Conservation (phyloP, 306 rosid genomes). For the Astragalus membranaceus region DNA sequence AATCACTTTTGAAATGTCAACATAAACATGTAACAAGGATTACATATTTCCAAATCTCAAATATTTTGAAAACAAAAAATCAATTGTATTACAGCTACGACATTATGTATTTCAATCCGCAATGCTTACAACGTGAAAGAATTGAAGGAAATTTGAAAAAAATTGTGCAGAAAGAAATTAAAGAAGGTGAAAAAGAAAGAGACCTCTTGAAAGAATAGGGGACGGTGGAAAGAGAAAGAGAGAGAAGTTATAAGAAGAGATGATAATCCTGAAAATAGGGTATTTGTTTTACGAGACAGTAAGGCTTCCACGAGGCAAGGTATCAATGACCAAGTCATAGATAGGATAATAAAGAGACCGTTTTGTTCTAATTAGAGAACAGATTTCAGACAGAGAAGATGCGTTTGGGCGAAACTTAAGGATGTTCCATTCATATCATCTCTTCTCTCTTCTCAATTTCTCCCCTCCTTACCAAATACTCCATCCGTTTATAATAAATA, state of each 20-base stretch:
- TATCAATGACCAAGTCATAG: slow-evolving; percentile 33
- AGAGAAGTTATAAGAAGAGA: slow-evolving; percentile 25
- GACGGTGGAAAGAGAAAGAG: slow-evolving; percentile 3
- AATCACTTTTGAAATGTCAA: too few relatives aligned
- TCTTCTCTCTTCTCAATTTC: not conserved
- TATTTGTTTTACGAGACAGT: slow-evolving; percentile 15
- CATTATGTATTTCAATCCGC: not conserved
- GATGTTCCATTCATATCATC: slow-evolving; percentile 20
- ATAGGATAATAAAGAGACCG: not conserved
- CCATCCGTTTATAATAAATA: too few relatives aligned
- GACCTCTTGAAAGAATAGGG: slow-evolving; percentile 20
- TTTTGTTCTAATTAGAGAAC: slow-evolving; percentile 18
- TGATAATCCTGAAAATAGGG: slow-evolving; percentile 26
- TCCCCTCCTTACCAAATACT: not conserved
- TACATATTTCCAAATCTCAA: too few relatives aligned
- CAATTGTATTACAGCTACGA: not conserved
- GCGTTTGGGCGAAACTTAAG: slow-evolving; percentile 22
- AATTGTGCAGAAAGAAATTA: not conserved
- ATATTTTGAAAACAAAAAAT: too few relatives aligned
- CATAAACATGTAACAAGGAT: too few relatives aligned
- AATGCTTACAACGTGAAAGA: not conserved
- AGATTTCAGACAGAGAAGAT: not conserved
- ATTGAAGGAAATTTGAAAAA: not conserved
- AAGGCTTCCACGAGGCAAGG: slow-evolving; percentile 18
- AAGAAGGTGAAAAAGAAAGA: not conserved